Evolutionary conservation across 768 basidiomycete genomes (phyloP).

Genomic region (Boletus rex-veris): DNA sequence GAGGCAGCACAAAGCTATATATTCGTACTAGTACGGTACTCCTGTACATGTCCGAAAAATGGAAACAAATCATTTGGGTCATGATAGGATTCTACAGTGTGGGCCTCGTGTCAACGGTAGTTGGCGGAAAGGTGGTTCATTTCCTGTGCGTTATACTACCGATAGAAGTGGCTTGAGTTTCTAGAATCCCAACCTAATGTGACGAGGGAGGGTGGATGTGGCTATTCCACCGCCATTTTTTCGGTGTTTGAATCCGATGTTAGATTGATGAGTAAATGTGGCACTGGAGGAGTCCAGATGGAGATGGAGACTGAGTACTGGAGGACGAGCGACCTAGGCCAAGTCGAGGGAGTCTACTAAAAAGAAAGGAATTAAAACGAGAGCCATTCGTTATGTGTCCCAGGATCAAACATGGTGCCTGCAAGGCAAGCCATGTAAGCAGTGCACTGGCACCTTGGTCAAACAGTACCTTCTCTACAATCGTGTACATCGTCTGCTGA

Average conservation of each 20-base stretch:
- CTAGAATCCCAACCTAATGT: too few relatives aligned
- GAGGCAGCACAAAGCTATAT: not conserved
- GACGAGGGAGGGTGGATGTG: too few relatives aligned
- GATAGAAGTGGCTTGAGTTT: too few relatives aligned
- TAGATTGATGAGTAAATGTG: too few relatives aligned
- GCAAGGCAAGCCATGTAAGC: too few relatives aligned
- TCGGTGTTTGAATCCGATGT: too few relatives aligned
- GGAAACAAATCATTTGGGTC: not conserved
- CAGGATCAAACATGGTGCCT: not conserved
- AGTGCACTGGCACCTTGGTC: not conserved
- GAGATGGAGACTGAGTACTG: too few relatives aligned
- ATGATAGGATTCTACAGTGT: conserved; percentile 1
- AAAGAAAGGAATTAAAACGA: too few relatives aligned
- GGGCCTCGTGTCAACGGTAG: not conserved
- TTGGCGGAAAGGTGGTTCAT: not conserved
- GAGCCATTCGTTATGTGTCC: not conserved
- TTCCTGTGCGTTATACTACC: not conserved
- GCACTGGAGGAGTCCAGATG: too few relatives aligned
- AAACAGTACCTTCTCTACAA: not conserved
- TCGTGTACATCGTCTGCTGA: not conserved
- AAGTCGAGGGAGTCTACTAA: too few relatives aligned
- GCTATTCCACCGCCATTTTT: too few relatives aligned
- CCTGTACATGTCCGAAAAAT: conserved; percentile 1
- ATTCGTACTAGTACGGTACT: not conserved
- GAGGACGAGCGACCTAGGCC: too few relatives aligned